A percentile compares a stretch with the other conserved stretches of the same genome.
These are phyloP conservation scores for Salix udensis DNA, from an alignment of 345 rosid genomes.

Conservation along the genomic window DNA sequence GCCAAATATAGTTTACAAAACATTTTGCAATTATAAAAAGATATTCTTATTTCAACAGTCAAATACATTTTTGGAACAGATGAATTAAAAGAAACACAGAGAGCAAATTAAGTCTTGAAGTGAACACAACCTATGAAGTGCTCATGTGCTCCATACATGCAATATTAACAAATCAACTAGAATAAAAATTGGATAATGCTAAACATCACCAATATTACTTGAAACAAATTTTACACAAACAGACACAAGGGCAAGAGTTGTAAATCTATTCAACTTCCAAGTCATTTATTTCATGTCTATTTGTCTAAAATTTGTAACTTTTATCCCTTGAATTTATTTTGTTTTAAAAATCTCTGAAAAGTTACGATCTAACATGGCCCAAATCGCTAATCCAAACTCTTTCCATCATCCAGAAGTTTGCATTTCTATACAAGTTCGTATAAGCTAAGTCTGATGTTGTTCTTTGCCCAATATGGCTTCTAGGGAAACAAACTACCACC, in stretches of 20 bases:
- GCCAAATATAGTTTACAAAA: background rate
- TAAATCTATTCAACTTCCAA: too few species aligned
- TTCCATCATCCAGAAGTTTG: background rate
- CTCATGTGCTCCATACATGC: background rate
- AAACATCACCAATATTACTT: too few species aligned
- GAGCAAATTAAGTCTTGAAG: background rate
- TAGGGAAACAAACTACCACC: background rate
- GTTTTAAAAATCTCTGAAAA: background rate
- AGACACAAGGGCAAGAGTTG: too few species aligned
- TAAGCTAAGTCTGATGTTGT: background rate
- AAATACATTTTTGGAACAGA: background rate
- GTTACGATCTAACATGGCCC: background rate
- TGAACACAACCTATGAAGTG: background rate
- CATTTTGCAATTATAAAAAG: background rate
- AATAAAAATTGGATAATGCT: background rate
- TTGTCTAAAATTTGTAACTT: too few species aligned
- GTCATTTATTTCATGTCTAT: too few species aligned
- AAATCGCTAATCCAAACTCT: background rate
- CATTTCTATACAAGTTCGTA: background rate
- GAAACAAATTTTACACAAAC: too few species aligned
- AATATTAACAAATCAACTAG: background rate
- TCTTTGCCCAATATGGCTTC: background rate
- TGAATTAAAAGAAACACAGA: background rate
- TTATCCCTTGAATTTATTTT: too few species aligned
- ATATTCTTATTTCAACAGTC: background rate